Conservation (phyloP, 2,329 filamentous ascomycete species). For the Fusarium pseudograminearum region DNA sequence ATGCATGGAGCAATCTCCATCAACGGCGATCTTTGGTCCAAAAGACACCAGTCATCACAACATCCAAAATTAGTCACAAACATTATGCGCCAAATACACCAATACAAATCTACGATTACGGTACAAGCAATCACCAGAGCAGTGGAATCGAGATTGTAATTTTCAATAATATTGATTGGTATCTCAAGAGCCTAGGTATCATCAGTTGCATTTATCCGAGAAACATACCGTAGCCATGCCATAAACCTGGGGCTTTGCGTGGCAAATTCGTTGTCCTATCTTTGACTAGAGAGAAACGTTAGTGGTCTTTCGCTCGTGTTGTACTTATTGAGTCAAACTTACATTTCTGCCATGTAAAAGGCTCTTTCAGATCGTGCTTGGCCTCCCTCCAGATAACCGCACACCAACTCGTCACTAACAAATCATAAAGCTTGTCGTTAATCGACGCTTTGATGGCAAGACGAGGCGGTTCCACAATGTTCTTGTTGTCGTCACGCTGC, state of each 20-base stretch:
- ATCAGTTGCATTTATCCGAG: too few species aligned
- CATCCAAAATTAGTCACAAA: neutral
- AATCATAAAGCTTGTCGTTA: conserved; percentile 47
- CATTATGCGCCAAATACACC: neutral
- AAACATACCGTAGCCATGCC: neutral
- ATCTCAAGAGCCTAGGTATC: neutral
- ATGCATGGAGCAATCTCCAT: conserved; percentile 9
- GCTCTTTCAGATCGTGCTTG: conserved; percentile 37
- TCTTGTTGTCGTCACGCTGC: conserved; percentile 36
- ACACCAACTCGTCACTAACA: conserved; percentile 49
- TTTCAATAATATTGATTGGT: neutral
- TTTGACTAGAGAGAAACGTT: conserved; percentile 25
- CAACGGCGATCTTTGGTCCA: neutral
- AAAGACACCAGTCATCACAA: neutral
- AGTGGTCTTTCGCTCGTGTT: neutral
- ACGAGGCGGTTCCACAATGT: conserved; percentile 32
- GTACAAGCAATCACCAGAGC: neutral
- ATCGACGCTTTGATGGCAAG: conserved; percentile 40
- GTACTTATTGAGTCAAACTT: neutral
- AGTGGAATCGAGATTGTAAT: neutral
- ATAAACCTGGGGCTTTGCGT: conserved; percentile 3
- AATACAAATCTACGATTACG: neutral
- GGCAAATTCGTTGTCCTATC: neutral
- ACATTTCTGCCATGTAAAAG: conserved; percentile 46
- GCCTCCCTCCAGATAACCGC: conserved; percentile 48